A percentile compares a stretch with the other conserved stretches of the same genome.
Conservation (phyloP, 345 rosid genomes). For the Acer yangbiense region DNA sequence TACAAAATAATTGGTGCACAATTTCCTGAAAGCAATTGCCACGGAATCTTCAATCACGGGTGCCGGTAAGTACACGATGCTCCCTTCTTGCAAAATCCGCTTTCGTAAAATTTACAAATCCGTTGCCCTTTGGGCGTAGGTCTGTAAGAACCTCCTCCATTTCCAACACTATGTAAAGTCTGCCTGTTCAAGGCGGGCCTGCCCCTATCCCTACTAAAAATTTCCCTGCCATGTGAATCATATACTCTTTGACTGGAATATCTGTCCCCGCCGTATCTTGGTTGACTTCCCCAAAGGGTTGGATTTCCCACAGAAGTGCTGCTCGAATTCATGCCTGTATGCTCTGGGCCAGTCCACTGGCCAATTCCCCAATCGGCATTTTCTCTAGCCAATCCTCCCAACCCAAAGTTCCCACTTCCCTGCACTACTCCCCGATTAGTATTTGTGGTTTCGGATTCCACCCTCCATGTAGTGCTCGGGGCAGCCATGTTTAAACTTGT, state of each 20-base stretch:
- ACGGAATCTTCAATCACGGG: slow-evolving; percentile 38
- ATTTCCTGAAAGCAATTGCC: slow-evolving; percentile 25
- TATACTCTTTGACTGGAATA: slow-evolving; percentile 54
- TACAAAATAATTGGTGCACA: slow-evolving; percentile 33
- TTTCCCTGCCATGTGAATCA: slow-evolving; percentile 49
- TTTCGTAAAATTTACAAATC: slow-evolving; percentile 76
- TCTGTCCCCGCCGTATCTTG: slow-evolving; percentile 46
- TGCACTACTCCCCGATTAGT: slow-evolving; percentile 42
- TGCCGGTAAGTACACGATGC: slow-evolving; percentile 81
- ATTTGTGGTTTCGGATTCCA: slow-evolving; percentile 44
- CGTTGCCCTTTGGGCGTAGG: slow-evolving; percentile 70
- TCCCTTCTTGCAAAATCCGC: slow-evolving; percentile 76
- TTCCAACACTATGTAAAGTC: slow-evolving; percentile 34
- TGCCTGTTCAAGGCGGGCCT: slow-evolving; percentile 50
- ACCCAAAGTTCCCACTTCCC: slow-evolving; percentile 39
- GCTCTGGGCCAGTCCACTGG: slow-evolving; percentile 42
- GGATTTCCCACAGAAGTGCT: slow-evolving; percentile 28
- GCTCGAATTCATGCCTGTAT: slow-evolving; percentile 38
- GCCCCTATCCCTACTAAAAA: slow-evolving; percentile 60
- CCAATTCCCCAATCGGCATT: slow-evolving; percentile 37
- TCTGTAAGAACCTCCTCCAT: slow-evolving; percentile 51
- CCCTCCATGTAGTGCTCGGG: slow-evolving; percentile 39
- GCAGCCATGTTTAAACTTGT: slow-evolving; percentile 30
- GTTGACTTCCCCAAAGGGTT: slow-evolving; percentile 55
- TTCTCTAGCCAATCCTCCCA: slow-evolving; percentile 32